phyloP scores from a whole-genome alignment of 495 filamentous ascomycete genomes.

The Penicillium coffeae region DNA sequence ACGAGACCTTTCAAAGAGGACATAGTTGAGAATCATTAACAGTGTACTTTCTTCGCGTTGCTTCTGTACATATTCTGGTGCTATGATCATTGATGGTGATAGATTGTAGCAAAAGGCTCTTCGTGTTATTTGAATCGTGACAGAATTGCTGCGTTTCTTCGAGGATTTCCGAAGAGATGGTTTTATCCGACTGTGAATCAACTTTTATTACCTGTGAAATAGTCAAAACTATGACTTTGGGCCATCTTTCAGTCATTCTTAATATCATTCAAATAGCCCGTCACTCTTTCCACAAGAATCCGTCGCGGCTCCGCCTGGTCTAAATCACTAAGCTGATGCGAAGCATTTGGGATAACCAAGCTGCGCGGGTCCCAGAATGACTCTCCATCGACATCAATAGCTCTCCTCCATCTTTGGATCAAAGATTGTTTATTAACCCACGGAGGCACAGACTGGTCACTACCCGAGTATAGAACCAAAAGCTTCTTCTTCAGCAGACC shows the following conservation, averaged over 20 bases:
- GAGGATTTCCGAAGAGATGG: too few relatives aligned
- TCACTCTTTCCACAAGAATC: slow-evolving; percentile 35
- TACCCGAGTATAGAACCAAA: slow-evolving; percentile 57
- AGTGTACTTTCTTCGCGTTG: too few relatives aligned
- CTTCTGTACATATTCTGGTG: too few relatives aligned
- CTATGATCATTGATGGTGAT: too few relatives aligned
- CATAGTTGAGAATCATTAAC: too few relatives aligned
- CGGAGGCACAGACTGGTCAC: slow-evolving; percentile 66
- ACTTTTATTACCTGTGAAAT: too few relatives aligned
- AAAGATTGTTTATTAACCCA: slow-evolving; percentile 60
- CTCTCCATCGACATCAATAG: slow-evolving; percentile 30
- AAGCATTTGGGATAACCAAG: slow-evolving; percentile 42
- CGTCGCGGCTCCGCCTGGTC: slow-evolving; percentile 42
- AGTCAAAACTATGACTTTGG: too few relatives aligned
- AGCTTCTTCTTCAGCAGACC: slow-evolving; percentile 49
- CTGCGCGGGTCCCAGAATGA: slow-evolving; percentile 39
- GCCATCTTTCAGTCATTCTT: slow-evolving; percentile 7
- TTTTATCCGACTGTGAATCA: too few relatives aligned
- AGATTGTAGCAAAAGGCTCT: too few relatives aligned
- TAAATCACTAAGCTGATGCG: slow-evolving; percentile 44
- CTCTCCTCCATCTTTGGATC: slow-evolving; percentile 61
- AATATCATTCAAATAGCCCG: slow-evolving; percentile 25
- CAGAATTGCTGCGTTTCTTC: too few relatives aligned
- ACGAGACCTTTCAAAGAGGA: too few relatives aligned
- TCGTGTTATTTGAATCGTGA: too few relatives aligned